Base-by-base conservation (phyloP, 1,284 basidiomycete genomes). In the Cryptococcus deneoformans region DNA sequence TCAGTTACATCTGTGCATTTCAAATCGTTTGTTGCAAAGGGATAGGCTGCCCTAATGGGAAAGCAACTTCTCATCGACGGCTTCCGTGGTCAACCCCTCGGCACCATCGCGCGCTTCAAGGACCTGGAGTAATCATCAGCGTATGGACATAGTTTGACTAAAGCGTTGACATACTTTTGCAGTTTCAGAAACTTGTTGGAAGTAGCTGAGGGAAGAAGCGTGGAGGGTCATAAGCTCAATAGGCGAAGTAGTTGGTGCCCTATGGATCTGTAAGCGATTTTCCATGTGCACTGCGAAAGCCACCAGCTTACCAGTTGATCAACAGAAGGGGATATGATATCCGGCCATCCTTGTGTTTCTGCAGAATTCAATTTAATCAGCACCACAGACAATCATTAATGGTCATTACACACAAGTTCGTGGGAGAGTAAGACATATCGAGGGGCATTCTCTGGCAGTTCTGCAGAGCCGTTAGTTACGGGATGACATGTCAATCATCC, bases 391-490 rank as follows among this genome's bases (percentile, higher is more conserved):
- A 3, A 29, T 40, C 29, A 20, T 20, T 39, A 50, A 16, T 29
- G 11, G 40, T 49, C 36, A 39, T 60, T 38, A 62, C 75, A 38
- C 40, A 78, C 78, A 24, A 93, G 82, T 69, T 90, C 87, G 69
- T 94, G 90, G 12, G 90, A 90, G 36, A 89, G 79, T 20, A 97
- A 75, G 48, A 96, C 85, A 73, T 92, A 96, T 65, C 93, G 84
- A 9, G 93, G 93, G 5, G 88, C 84, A 75, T 89, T 90, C 77
- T 91, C 91, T 0, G 93, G 93, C 6, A 97, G 82, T 70, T 95
- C 94, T 94, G 66, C 29, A 29, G 29, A 29, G 29, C 5, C 29
- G 29, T 29, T 29, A 29, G 29, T 29, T 8, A 12, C 36, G 16
- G 11, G 12, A 24, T 37, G 7, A 12, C 36, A 12, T n/a, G 9